These are phyloP conservation scores for Pontederia paniculata DNA, from an alignment of 176 grass and related monocot genomes.

Conservation along the genomic window DNA sequence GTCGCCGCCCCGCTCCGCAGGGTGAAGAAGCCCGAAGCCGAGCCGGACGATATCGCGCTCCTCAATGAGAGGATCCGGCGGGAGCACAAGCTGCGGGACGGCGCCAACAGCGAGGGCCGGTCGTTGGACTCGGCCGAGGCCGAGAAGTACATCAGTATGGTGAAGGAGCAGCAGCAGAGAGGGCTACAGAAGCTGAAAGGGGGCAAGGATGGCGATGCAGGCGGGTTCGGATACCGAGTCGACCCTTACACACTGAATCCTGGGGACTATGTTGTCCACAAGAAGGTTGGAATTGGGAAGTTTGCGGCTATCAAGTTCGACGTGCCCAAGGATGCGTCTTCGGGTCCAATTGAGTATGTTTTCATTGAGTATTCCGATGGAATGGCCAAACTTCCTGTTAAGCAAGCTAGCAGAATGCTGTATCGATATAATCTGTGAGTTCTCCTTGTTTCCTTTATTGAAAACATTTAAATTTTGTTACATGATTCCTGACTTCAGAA, in stretches of 20 bases:
- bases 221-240: slow-evolving; percentile 69
- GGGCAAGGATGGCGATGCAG: slow-evolving; percentile 8
- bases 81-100: slow-evolving; percentile 34
- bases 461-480: no score
- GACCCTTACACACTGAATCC: slow-evolving; percentile 61
- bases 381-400: slow-evolving; percentile 88
- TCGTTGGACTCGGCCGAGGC: slow-evolving; percentile 46
- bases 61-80: slow-evolving; percentile 54
- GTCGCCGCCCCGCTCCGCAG: not conserved
- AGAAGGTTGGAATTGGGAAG: slow-evolving; percentile 87
- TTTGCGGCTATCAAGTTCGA: slow-evolving; percentile 61
- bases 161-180: slow-evolving; percentile 20
- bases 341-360: slow-evolving; percentile 42
- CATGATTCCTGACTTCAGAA: no score
- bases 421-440: slow-evolving; percentile 92
- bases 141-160: slow-evolving; percentile 45
- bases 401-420: slow-evolving; percentile 66
- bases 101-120: not conserved
- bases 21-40: slow-evolving; percentile 8
- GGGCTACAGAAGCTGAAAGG: slow-evolving; percentile 15
- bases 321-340: slow-evolving; percentile 32
- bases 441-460: not conserved
- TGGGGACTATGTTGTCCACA: slow-evolving; percentile 88
- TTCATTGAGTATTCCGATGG: slow-evolving; percentile 82
- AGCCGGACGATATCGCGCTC: slow-evolving; percentile 47